Percentiles rank a stretch among this genome's conserved stretches.
Conservation (phyloP, 768 basidiomycete genomes). For the Rhodosporidiobolus sp. region DNA sequence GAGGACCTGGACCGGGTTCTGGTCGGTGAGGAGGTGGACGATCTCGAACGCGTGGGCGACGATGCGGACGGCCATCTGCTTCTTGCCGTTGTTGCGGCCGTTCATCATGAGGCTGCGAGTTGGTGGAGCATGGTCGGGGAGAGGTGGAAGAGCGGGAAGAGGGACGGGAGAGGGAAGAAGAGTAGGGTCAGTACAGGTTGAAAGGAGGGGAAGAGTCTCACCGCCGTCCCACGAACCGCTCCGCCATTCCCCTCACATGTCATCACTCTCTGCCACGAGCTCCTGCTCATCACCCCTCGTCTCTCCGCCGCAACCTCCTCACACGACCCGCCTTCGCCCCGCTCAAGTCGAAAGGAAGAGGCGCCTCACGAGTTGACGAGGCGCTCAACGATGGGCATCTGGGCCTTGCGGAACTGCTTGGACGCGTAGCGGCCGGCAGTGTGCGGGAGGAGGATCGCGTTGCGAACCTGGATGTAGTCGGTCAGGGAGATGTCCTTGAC, state of each 20-base stretch:
- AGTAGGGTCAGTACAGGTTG: neutral
- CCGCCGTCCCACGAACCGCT: neutral
- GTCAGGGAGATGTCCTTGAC: conserved; percentile 98
- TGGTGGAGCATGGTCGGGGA: neutral
- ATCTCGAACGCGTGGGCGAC: conserved; percentile 99
- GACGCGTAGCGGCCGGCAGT: conserved; percentile 98
- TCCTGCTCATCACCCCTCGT: neutral
- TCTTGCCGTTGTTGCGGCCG: conserved; percentile 99
- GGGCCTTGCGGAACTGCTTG: conserved; percentile 99
- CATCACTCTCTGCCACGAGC: neutral
- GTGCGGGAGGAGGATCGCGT: conserved; percentile 51
- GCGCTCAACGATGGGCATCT: conserved; percentile 99
- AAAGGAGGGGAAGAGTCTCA: neutral
- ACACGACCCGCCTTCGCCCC: no score
- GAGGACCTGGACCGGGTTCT: conserved; percentile 98
- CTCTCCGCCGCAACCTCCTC: neutral
- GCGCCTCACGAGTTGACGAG: conserved; percentile 85
- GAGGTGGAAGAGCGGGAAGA: neutral
- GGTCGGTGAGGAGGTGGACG: conserved; percentile 99
- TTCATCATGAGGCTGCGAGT: conserved; percentile 93
- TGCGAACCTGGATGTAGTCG: conserved; percentile 92
- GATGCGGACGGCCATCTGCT: conserved; percentile 96
- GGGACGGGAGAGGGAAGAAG: neutral
- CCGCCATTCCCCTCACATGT: neutral
- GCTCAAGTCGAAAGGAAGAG: neutral